Conservation (phyloP, 352 stramenopile species). For the Globisporangium okanoganense region DNA sequence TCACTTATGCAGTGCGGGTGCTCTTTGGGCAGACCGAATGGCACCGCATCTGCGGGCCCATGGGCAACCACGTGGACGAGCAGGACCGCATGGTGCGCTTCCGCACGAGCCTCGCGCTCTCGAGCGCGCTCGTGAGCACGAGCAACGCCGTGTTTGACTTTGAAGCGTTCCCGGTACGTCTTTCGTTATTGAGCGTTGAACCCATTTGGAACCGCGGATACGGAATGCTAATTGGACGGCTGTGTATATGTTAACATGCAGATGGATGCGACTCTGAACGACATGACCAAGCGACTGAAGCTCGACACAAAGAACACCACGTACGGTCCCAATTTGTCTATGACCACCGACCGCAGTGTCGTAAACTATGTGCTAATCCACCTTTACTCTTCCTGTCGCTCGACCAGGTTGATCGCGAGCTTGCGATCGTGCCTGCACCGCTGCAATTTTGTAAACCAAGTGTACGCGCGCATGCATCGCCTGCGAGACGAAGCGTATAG, state of each 20-base stretch:
- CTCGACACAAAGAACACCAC: constrained; percentile 42
- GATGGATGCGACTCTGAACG: constrained; percentile 50
- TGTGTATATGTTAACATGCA: constrained; percentile 12
- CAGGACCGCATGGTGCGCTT: constrained; percentile 65
- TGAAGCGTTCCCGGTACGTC: constrained; percentile 53
- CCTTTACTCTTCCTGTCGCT: not conserved
- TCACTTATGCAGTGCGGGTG: constrained; percentile 30
- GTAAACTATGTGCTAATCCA: too few species aligned
- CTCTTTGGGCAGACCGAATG: constrained; percentile 72
- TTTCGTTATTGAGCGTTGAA: not conserved
- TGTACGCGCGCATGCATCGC: constrained; percentile 45
- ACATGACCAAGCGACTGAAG: constrained; percentile 47
- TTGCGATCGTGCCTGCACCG: constrained; percentile 60
- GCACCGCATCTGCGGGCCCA: constrained; percentile 56
- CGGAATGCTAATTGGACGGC: not conserved
- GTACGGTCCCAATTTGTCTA: constrained; percentile 20
- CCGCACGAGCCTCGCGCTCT: constrained; percentile 67
- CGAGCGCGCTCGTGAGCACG: constrained; percentile 45
- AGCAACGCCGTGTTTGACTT: constrained; percentile 82
- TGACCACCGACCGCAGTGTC: not conserved
- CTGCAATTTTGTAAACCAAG: constrained; percentile 75
- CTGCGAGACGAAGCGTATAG: constrained; percentile 69
- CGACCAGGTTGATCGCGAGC: constrained; percentile 55
- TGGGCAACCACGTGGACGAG: constrained; percentile 42
- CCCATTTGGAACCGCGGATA: not conserved